A percentile compares a stretch with the other conserved stretches of the same genome.
Evolutionary conservation across 2,329 filamentous ascomycete genomes (phyloP).

Genomic region (Claviceps spartinae): DNA sequence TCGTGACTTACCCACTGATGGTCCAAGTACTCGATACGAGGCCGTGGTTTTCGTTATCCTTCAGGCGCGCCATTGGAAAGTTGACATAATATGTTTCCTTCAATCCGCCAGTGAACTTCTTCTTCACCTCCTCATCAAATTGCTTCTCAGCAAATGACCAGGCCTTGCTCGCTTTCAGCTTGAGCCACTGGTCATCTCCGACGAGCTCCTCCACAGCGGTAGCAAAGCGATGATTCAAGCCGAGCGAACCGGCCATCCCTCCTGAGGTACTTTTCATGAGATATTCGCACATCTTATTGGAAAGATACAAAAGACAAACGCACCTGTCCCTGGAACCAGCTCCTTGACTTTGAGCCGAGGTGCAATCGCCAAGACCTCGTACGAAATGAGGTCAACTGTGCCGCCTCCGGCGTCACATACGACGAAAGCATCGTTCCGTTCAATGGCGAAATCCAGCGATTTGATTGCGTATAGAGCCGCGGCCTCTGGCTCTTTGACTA

Average conservation of each 20-base stretch:
- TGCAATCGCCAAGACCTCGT: constrained; percentile 23
- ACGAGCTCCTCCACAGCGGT: constrained; percentile 9
- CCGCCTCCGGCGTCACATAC: constrained; percentile 42
- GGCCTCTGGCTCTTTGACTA: constrained; percentile 38
- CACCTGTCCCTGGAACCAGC: constrained; percentile 13
- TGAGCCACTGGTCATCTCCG: constrained; percentile 7
- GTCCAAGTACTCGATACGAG: constrained; percentile 8
- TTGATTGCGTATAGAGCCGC: constrained; percentile 35
- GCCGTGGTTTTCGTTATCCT: constrained; percentile 6
- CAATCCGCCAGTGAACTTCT: constrained; percentile 5
- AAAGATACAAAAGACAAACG: neutral
- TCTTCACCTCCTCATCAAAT: constrained; percentile 12
- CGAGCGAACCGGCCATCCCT: constrained; percentile 13
- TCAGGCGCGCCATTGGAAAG: constrained; percentile 10
- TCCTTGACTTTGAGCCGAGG: constrained; percentile 12
- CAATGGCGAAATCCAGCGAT: constrained; percentile 25
- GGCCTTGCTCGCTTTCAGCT: constrained; percentile 4
- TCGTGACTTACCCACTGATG: constrained; percentile 9
- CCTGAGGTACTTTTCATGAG: constrained; percentile 2
- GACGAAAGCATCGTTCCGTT: constrained; percentile 33
- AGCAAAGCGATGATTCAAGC: constrained; percentile 11
- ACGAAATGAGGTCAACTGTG: constrained; percentile 40
- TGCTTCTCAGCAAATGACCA: constrained; percentile 7
- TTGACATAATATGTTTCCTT: constrained; percentile 9
- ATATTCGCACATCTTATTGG: fast-evolving